phyloP scores from a whole-genome alignment of 345 rosid genomes.

The Lumnitzera littorea region DNA sequence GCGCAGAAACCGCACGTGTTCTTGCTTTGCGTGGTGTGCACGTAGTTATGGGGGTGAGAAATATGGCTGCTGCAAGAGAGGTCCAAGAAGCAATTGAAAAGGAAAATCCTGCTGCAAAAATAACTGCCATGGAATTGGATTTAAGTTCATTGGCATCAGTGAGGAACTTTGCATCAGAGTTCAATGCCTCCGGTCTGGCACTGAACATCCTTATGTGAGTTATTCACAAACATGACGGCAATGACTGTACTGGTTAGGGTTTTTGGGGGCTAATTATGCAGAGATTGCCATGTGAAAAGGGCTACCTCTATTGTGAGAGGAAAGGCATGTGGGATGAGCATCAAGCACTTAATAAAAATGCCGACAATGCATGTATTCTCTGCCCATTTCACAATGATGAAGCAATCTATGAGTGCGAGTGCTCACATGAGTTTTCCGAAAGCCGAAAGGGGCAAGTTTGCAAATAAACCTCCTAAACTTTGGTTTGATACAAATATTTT shows the following conservation, averaged over 20 bases:
- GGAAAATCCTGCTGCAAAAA: constrained; percentile 27
- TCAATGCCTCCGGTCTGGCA: constrained; percentile 27
- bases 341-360: too few relatives aligned
- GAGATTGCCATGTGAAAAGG: too few relatives aligned
- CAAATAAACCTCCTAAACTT: too few relatives aligned
- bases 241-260: too few relatives aligned
- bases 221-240: background rate
- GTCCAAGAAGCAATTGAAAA: constrained; percentile 23
- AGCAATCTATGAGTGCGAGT: too few relatives aligned
- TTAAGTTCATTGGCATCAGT: constrained; percentile 28
- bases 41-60: constrained; percentile 32
- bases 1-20: constrained; percentile 37
- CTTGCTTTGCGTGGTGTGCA: constrained; percentile 40
- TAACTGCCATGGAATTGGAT: constrained; percentile 35
- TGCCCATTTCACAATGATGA: too few relatives aligned
- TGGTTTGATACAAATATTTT: too few relatives aligned
- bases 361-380: too few relatives aligned
- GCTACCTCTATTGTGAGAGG: too few relatives aligned
- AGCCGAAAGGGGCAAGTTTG: too few relatives aligned
- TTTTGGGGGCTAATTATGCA: background rate
- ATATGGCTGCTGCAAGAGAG: constrained; percentile 19
- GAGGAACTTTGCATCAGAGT: constrained; percentile 36
- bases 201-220: constrained; percentile 46
- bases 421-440: too few relatives aligned
- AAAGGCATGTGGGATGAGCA: too few relatives aligned